Percentiles rank a stretch among this genome's conserved stretches.
Conservation (phyloP, 208 protist species). For the Leishmania major region DNA sequence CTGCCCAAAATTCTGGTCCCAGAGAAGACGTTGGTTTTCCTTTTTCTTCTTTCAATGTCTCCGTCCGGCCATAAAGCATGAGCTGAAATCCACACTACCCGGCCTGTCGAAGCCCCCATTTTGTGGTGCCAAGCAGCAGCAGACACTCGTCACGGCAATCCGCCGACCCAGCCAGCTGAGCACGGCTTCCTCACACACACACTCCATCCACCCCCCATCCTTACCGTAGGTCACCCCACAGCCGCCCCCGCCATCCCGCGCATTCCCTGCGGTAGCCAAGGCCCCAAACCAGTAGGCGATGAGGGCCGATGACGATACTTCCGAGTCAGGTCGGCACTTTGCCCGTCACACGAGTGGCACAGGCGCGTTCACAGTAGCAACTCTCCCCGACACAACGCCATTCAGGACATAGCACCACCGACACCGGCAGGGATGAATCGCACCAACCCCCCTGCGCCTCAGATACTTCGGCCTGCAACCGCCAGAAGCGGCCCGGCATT, state of each 20-base stretch:
- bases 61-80: neutral
- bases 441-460: too few relatives aligned
- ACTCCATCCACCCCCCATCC: too few relatives aligned
- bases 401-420: neutral
- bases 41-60: too few relatives aligned
- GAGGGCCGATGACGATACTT: neutral
- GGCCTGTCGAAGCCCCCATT: neutral
- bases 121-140: neutral
- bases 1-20: too few relatives aligned
- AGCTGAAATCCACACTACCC: neutral
- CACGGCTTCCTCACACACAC: neutral
- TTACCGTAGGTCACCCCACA: neutral
- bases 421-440: neutral
- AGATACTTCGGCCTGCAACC: neutral
- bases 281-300: neutral
- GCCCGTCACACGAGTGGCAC: neutral
- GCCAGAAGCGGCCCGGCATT: neutral
- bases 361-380: neutral
- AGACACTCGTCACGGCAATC: neutral
- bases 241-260: neutral
- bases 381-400: neutral
- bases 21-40: too few relatives aligned
- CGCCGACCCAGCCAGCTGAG: neutral
- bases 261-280: neutral
- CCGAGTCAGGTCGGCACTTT: neutral